A percentile compares a stretch with the other conserved stretches of the same genome.
Conservation (phyloP, 2,329 filamentous ascomycete species). For the Trichoderma afroharzianum region DNA sequence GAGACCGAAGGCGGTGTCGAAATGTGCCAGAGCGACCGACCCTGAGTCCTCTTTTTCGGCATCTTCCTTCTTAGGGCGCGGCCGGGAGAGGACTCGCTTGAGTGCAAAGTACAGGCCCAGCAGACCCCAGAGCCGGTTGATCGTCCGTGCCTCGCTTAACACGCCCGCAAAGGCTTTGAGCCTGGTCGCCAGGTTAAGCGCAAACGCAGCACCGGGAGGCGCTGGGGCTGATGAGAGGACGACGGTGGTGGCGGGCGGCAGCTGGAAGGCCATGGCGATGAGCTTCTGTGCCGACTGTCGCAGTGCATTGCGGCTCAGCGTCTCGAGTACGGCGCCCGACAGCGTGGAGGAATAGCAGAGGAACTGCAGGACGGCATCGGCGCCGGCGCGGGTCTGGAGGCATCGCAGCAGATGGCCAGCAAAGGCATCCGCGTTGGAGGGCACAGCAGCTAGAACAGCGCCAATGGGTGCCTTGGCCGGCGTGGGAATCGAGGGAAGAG, state of each 20-base stretch:
- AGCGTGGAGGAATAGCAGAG: conserved; percentile 64
- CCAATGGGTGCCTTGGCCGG: conserved; percentile 16
- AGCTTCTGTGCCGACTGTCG: conserved; percentile 49
- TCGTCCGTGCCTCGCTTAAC: conserved; percentile 67
- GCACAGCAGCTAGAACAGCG: conserved; percentile 20
- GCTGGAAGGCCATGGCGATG: conserved; percentile 48
- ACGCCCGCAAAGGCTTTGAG: conserved; percentile 61
- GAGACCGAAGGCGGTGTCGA: conserved; percentile 54
- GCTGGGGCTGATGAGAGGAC: conserved; percentile 39
- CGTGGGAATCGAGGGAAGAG: conserved; percentile 16
- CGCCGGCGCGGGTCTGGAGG: conserved; percentile 63
- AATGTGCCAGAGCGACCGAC: conserved; percentile 30
- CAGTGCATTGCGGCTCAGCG: conserved; percentile 55
- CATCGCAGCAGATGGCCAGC: conserved; percentile 57
- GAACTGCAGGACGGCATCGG: conserved; percentile 66
- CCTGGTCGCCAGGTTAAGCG: conserved; percentile 48
- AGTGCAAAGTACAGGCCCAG: conserved; percentile 70
- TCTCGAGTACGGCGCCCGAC: conserved; percentile 47
- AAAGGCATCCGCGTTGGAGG: conserved; percentile 45
- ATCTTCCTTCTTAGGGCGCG: conserved; percentile 24
- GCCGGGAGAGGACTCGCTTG: conserved; percentile 47
- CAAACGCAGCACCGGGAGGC: conserved; percentile 39
- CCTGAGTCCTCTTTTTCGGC: conserved; percentile 20
- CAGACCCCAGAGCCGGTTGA: conserved; percentile 72
- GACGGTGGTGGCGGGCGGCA: conserved; percentile 49